Conservation (phyloP, 257 asterid species). For the Jacaranda copaia region DNA sequence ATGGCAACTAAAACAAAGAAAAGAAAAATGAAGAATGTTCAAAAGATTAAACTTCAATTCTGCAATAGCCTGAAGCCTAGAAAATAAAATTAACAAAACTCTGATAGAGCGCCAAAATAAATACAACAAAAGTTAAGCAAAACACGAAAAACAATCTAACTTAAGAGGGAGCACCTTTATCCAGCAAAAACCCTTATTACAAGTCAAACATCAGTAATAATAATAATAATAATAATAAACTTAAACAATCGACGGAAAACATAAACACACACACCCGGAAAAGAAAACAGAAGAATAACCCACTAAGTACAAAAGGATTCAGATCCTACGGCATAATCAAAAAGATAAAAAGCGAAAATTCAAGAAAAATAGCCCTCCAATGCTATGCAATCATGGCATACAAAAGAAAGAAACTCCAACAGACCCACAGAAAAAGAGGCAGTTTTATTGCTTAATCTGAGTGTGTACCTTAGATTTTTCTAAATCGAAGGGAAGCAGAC, state of each 20-base stretch:
- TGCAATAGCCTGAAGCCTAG: constrained; percentile 7
- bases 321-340: constrained; percentile 22
- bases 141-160: not conserved
- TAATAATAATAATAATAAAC: not conserved
- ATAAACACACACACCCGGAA: not conserved
- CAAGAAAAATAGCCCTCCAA: not conserved
- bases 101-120: not conserved
- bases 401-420: not conserved
- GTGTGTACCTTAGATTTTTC: constrained; percentile 27
- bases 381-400: not conserved
- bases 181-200: not conserved
- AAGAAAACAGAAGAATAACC: not conserved
- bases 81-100: constrained; percentile 12
- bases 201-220: not conserved
- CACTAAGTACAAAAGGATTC: not conserved
- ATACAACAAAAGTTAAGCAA: not conserved
- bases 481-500: not conserved
- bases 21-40: not conserved
- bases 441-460: not conserved
- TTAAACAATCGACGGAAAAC: constrained; percentile 2
- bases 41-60: not conserved
- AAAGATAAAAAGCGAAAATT: not conserved
- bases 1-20: not conserved
- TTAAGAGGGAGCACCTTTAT: constrained; percentile 1
- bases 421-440: not conserved